Evolutionary conservation across 2,329 filamentous ascomycete genomes (phyloP).

Genomic region (Apiospora hydei): DNA sequence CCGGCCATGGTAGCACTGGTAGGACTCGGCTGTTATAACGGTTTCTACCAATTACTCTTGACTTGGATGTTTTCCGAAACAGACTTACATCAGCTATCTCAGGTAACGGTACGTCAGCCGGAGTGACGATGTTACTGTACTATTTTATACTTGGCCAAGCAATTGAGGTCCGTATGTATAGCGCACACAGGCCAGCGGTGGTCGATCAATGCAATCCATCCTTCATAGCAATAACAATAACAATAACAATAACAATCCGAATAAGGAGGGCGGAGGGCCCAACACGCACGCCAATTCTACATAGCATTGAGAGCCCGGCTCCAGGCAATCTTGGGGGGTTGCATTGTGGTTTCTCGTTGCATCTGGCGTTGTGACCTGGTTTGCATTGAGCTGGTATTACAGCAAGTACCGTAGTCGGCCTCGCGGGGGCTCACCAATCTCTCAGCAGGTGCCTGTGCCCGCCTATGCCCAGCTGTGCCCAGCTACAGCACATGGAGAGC

Average conservation of each 20-base stretch:
- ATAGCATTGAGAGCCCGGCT: conserved; percentile 4
- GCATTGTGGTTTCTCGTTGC: conserved; percentile 12
- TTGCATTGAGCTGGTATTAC: not conserved
- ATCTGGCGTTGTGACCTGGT: not conserved
- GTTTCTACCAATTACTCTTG: not conserved
- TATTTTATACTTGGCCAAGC: not conserved
- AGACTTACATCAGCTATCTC: conserved; percentile 4
- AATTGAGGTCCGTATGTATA: not conserved
- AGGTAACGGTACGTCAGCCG: not conserved
- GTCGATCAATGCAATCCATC: not conserved
- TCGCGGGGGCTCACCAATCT: conserved; percentile 7
- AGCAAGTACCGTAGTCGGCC: not conserved
- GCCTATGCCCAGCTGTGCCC: not conserved
- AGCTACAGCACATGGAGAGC: conserved; percentile 17
- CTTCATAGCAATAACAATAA: not conserved
- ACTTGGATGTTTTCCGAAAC: conserved; percentile 3
- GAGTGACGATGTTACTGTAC: conserved; percentile 5
- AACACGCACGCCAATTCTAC: not conserved
- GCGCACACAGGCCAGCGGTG: not conserved
- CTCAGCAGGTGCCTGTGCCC: not conserved
- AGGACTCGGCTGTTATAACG: not conserved
- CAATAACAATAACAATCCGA: not conserved
- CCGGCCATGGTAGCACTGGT: not conserved
- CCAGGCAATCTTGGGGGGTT: conserved; percentile 4
- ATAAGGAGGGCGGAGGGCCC: not conserved